Base-by-base conservation (phyloP, 139 green algal genomes). In the Tetradesmus obliquus region DNA sequence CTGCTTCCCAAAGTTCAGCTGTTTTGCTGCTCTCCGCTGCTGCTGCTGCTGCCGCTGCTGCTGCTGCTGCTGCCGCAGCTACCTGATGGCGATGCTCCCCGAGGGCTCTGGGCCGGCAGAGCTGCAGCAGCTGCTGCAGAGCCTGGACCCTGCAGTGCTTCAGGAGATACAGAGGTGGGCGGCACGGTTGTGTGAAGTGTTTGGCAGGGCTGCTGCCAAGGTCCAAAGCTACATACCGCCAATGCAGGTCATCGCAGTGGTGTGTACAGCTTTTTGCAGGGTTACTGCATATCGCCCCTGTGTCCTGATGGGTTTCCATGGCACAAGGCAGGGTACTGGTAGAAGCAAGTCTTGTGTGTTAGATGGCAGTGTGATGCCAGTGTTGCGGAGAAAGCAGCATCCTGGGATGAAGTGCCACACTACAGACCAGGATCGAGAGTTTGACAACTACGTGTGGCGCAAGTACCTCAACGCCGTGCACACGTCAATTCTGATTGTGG, bases 71-170 rank as follows among this genome's bases (percentile, higher is more conserved):
- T 72, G 60, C 15, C 66, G 55, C 71, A 90, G 86, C 9, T 90
- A 90, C 86, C 69, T 90, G 1, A 54, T 90, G 71, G 53, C 51
- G 9, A 84, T 90, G 71, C 71, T 90, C 13, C 86, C 86, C 5
- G 66, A 62, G 20, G 86, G 86, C 3, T 90, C 69, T 55, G 86
- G 86, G 51, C 15, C 20, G 15, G 71, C 13, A 6, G 86, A 90
- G 53, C 20, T 90, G 20, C 71, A 90, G 51, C 69, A 90, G 71
- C 86, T 90, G 69, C 5, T 90, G 71, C 71, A 71, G 55, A 69
- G 55, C 55, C 69, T 90, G 53, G 86, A 90, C 32, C 45, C 55
- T 3, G 2, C 13, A 4, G 17, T 90, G 53, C 86, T 90, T 1
- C 6, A 71, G 17, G 86, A 90, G 1, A 20, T 90, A 3, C 76